A percentile compares a stretch with the other conserved stretches of the same genome.
Conservation (phyloP, 345 rosid genomes). For the Hypericum perforatum region DNA sequence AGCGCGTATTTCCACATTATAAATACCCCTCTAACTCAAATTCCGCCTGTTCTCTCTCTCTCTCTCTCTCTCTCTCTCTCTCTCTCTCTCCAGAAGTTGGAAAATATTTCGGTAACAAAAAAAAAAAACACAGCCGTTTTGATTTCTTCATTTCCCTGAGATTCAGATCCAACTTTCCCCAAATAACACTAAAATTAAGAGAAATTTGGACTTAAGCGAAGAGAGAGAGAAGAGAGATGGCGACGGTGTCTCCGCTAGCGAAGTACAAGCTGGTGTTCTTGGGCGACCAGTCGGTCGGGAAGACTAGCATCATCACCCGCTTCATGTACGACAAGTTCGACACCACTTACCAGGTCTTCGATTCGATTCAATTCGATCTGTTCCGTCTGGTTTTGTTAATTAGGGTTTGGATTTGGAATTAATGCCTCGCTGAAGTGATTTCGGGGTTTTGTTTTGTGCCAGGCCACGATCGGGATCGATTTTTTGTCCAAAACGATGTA, state of each 20-base stretch:
- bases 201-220: too few relatives aligned
- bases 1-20: too few relatives aligned
- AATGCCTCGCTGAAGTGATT: not conserved
- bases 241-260: not conserved
- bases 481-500: constrained; percentile 2
- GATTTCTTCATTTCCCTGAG: too few relatives aligned
- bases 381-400: not conserved
- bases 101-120: too few relatives aligned
- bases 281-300: constrained; percentile 4
- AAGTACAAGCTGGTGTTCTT: constrained; percentile 5
- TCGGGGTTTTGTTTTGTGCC: not conserved
- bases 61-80: too few relatives aligned
- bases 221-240: not conserved
- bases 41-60: too few relatives aligned
- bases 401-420: not conserved
- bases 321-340: constrained; percentile 6
- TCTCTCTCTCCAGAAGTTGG: too few relatives aligned
- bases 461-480: constrained; percentile 5
- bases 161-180: too few relatives aligned
- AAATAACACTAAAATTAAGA: too few relatives aligned
- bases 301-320: constrained; percentile 4
- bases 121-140: too few relatives aligned
- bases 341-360: constrained; percentile 1
- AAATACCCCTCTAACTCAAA: too few relatives aligned
- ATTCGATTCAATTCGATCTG: not conserved